A percentile compares a stretch with the other conserved stretches of the same genome.
Evolutionary conservation across 2,329 filamentous ascomycete genomes (phyloP).

Genomic region (Plectosphaerella sp.): DNA sequence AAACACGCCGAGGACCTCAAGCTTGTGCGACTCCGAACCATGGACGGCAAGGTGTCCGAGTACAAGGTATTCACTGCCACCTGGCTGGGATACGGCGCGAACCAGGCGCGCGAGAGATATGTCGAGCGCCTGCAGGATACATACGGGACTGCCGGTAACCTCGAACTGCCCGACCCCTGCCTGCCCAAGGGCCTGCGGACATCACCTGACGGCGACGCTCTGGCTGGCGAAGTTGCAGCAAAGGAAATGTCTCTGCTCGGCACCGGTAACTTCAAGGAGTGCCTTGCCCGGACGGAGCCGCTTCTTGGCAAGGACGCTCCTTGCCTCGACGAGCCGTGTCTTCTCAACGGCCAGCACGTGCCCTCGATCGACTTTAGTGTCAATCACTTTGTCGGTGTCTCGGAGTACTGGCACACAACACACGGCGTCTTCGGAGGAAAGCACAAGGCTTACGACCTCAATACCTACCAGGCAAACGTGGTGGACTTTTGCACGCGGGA

Average conservation of each 20-base stretch:
- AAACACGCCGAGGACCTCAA: conserved; percentile 90
- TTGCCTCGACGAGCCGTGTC: conserved; percentile 77
- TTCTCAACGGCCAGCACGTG: conserved; percentile 87
- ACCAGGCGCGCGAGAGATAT: conserved; percentile 83
- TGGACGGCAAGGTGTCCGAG: conserved; percentile 74
- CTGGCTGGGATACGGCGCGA: conserved; percentile 96
- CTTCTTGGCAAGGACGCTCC: conserved; percentile 84
- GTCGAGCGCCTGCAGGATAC: conserved; percentile 70
- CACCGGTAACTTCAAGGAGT: conserved; percentile 84
- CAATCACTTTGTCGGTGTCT: conserved; percentile 96
- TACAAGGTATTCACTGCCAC: conserved; percentile 93
- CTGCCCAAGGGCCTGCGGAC: conserved; percentile 73
- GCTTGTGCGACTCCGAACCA: conserved; percentile 74
- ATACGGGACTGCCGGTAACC: conserved; percentile 50
- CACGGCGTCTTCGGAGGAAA: conserved; percentile 84
- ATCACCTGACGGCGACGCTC: conserved; percentile 61
- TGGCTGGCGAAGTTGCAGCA: conserved; percentile 28
- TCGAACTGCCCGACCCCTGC: conserved; percentile 85
- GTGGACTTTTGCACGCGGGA: conserved; percentile 78
- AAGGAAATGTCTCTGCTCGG: conserved; percentile 61
- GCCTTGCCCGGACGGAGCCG: conserved; percentile 75
- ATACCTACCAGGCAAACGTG: conserved; percentile 82
- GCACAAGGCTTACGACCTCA: conserved; percentile 82
- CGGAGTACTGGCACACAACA: conserved; percentile 98
- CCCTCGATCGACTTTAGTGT: conserved; percentile 95